phyloP scores from a whole-genome alignment of 2,329 filamentous ascomycete species.

The Penicillium verrucosum region DNA sequence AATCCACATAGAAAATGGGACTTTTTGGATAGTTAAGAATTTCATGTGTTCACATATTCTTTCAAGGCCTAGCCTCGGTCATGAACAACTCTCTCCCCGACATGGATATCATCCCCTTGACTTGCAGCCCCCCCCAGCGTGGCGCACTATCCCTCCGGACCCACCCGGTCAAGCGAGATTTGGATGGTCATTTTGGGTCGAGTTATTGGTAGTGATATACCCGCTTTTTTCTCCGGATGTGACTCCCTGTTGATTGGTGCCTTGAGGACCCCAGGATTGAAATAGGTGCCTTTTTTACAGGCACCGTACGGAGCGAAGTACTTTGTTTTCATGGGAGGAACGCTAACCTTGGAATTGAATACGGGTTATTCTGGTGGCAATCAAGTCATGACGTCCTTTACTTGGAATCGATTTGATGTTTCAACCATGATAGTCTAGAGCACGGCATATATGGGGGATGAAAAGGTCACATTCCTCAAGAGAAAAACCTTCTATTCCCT shows the following conservation, averaged over 20 bases:
- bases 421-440: neutral
- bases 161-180: constrained; percentile 26
- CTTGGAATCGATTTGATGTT: neutral
- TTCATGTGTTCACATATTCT: neutral
- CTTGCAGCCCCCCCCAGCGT: constrained; percentile 21
- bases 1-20: neutral
- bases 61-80: neutral
- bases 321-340: neutral
- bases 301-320: neutral
- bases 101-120: constrained; percentile 13
- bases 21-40: neutral
- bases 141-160: constrained; percentile 17
- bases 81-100: neutral
- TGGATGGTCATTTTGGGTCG: constrained; percentile 13
- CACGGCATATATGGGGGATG: neutral
- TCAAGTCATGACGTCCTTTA: constrained; percentile 20
- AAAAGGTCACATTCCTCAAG: neutral
- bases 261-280: constrained; percentile 21
- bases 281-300: constrained; percentile 1
- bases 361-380: constrained; percentile 11
- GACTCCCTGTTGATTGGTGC: constrained; percentile 19
- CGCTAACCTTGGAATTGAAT: neutral
- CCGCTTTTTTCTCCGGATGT: constrained; percentile 27
- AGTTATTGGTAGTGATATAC: constrained; percentile 17
- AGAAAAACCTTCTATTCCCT: neutral